A percentile compares a stretch with the other conserved stretches of the same genome.
Conservation (phyloP, 1,284 basidiomycete genomes). For the Cutaneotrichosporon spelunceum region DNA sequence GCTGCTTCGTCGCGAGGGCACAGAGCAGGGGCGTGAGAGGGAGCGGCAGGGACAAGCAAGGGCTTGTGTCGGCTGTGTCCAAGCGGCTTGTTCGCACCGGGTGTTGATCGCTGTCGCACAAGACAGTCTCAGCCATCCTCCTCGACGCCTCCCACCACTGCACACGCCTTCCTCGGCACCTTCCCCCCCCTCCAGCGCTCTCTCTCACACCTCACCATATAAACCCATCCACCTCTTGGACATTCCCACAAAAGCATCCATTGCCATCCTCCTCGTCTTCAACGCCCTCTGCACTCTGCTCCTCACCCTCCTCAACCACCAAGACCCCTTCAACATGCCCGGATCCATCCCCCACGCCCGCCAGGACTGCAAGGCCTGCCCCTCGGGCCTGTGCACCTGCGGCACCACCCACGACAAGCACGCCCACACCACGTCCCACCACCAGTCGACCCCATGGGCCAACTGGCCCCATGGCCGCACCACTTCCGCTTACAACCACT, state of each 20-base stretch:
- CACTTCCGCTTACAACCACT: background rate
- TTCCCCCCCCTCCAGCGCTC: background rate
- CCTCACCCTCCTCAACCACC: background rate
- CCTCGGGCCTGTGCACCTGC: background rate
- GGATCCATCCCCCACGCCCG: background rate
- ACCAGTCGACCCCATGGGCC: background rate
- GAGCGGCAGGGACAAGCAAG: background rate
- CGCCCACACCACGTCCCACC: background rate
- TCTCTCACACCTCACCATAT: background rate
- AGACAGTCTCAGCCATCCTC: background rate
- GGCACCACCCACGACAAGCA: background rate
- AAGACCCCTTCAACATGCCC: conserved; percentile 1
- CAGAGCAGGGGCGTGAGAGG: background rate
- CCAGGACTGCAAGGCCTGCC: background rate
- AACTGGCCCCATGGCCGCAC: background rate
- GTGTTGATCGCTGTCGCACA: background rate
- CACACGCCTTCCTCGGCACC: background rate
- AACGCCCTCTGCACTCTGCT: background rate
- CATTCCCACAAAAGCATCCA: background rate
- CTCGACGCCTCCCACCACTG: background rate
- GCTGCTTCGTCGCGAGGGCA: background rate
- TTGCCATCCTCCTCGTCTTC: background rate
- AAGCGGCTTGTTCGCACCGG: background rate
- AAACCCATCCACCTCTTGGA: background rate
- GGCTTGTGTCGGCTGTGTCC: background rate